Base-by-base conservation (phyloP, 2,329 filamentous ascomycete genomes). In the Colletotrichum siamense region DNA sequence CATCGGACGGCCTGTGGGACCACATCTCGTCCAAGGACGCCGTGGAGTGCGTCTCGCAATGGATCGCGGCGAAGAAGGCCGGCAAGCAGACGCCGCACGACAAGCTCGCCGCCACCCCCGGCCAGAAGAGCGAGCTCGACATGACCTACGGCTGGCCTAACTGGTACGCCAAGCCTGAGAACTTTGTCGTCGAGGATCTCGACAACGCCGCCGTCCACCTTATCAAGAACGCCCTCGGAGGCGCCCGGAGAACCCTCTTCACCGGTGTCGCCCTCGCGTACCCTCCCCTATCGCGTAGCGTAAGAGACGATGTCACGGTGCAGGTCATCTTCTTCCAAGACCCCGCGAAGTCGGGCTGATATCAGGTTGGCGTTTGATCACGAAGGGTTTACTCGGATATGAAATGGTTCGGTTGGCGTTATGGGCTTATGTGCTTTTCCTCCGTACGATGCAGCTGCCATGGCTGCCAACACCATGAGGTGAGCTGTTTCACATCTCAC, bases 221-320 rank as follows among this genome's bases (percentile, higher is more conserved):
- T 52, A 91, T 96, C 57, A 91, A 95, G 77, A 98, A 97, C 81
- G 94, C 94, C 1, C 90, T 97, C 16, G 95, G 95, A 52, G 95
- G 95, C 6, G 93, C 91, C 75, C 91, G 96, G 79, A 89, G 91
- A 78, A 93, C 95, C 80, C 91, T 95, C 88, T 87, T 97, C 28
- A 92, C 92, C 78, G 95, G 94, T 6, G 73, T 39, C n/a, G 85
- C 95, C 65, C 86, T 96, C 81, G 95, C 94, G 2, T 88, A 95
- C 32, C 91, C 92, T 10, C 95, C 95, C 0, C 92, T 93, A 79
- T 94, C 93, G 52, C 88, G 95, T 77, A 81, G 82, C 64, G 82
- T 85, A 62, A 91, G 94, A 79, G 95, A 97, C 80, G 95, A 97
- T 82, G 88, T 96, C 71, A 97, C 95, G 0, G 94, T 97, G 18